phyloP scores from a whole-genome alignment of 768 basidiomycete species.

The Rhodocollybia butyracea region DNA sequence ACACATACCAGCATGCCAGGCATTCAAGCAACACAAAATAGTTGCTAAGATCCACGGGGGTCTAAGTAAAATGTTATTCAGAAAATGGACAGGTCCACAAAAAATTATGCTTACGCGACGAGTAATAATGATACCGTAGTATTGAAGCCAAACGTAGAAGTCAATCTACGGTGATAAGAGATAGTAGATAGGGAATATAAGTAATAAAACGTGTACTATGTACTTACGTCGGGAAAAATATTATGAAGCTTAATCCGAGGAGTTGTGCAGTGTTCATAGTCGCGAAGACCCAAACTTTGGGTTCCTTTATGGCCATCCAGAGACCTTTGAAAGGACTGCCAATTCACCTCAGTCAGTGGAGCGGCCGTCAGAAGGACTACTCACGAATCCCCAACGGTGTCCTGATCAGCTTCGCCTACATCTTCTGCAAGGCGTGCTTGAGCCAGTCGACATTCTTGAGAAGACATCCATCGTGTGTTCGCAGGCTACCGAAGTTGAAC shows the following conservation, averaged over 20 bases:
- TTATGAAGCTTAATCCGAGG: slow-evolving; percentile 55
- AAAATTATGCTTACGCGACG: slow-evolving; percentile 2
- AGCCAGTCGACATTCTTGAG: slow-evolving; percentile 51
- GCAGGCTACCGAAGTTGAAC: slow-evolving; percentile 37
- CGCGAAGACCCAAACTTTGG: slow-evolving; percentile 51
- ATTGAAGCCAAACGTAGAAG: slow-evolving; percentile 1
- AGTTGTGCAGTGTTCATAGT: slow-evolving; percentile 48
- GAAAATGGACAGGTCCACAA: not conserved
- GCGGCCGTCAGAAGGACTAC: too few relatives aligned
- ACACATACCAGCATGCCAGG: slow-evolving; percentile 8
- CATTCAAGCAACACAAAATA: slow-evolving; percentile 3
- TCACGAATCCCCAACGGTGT: slow-evolving; percentile 55
- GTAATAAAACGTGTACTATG: not conserved
- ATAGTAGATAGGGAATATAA: not conserved
- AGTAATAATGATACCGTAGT: slow-evolving; percentile 7
- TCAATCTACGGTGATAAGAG: not conserved
- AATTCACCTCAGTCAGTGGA: too few relatives aligned
- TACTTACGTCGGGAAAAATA: slow-evolving; percentile 54
- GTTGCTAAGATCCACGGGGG: slow-evolving; percentile 10
- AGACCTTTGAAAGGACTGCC: too few relatives aligned
- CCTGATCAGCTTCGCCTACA: slow-evolving; percentile 63
- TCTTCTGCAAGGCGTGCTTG: slow-evolving; percentile 67
- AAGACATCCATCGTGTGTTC: slow-evolving; percentile 59
- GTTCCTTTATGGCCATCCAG: slow-evolving; percentile 56
- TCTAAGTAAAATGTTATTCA: not conserved